phyloP scores from a whole-genome alignment of 2,329 filamentous ascomycete species.

The Talaromyces albobiverticillius region DNA sequence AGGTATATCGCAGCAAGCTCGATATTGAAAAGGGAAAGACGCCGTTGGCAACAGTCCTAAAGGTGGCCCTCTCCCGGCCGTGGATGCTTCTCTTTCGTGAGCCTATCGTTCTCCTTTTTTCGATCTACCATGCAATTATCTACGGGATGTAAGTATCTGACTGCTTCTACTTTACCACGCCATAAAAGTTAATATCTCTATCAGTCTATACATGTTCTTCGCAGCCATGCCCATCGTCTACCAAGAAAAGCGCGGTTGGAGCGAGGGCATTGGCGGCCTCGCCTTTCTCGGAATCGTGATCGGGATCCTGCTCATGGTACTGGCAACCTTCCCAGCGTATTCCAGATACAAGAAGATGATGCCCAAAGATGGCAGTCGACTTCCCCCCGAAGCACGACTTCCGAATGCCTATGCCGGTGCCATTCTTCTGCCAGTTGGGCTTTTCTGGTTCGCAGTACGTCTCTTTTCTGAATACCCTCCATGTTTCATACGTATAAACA shows the following conservation, averaged over 20 bases:
- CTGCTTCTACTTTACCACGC: background rate
- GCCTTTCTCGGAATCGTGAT: slow-evolving; percentile 44
- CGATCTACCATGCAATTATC: slow-evolving; percentile 28
- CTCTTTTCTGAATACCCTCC: slow-evolving; percentile 52
- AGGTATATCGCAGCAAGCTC: slow-evolving; percentile 43
- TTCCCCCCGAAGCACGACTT: slow-evolving; percentile 57
- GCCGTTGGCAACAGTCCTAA: slow-evolving; percentile 39
- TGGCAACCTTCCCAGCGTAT: slow-evolving; percentile 41
- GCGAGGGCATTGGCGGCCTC: slow-evolving; percentile 36
- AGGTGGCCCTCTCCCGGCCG: slow-evolving; percentile 21
- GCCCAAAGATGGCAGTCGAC: slow-evolving; percentile 50
- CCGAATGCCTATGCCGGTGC: slow-evolving; percentile 49
- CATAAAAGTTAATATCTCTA: background rate
- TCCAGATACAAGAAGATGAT: slow-evolving; percentile 39
- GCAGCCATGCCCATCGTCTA: slow-evolving; percentile 29
- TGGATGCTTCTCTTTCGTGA: slow-evolving; percentile 26
- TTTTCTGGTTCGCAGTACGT: slow-evolving; percentile 46
- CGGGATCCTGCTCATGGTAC: slow-evolving; percentile 35
- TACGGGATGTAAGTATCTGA: slow-evolving; percentile 21
- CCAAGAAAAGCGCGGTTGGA: slow-evolving; percentile 37
- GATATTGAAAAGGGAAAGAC: slow-evolving; percentile 25
- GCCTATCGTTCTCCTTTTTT: slow-evolving; percentile 26
- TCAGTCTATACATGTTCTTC: slow-evolving; percentile 24
- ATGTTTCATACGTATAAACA: slow-evolving; percentile 23
- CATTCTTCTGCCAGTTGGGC: slow-evolving; percentile 45